Evolutionary conservation across 208 protist genomes (phyloP).

Genomic region (Kentomonas sorsogonicus): DNA sequence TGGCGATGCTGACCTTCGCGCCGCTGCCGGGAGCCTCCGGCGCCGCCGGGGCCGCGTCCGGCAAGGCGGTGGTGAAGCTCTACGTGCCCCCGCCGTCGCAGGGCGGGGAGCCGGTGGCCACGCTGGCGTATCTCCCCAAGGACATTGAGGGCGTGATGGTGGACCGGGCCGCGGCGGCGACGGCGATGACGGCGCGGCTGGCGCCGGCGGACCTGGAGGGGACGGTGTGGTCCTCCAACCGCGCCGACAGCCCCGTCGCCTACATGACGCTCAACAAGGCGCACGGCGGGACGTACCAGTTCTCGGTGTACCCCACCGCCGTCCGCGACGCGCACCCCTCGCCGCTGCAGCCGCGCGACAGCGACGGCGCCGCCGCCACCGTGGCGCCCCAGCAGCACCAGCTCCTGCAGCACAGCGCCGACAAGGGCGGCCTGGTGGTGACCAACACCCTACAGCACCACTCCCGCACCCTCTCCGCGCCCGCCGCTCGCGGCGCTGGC

Average conservation of each 20-base stretch:
- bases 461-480: slow-evolving; percentile 9
- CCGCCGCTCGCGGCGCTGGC: not conserved
- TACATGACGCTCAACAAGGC: slow-evolving; percentile 24
- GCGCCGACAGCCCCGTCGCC: not conserved
- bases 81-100: not conserved
- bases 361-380: not conserved
- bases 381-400: slow-evolving; percentile 20
- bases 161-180: slow-evolving; percentile 4
- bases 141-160: slow-evolving; percentile 9
- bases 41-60: not conserved
- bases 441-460: slow-evolving; percentile 19
- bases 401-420: slow-evolving; percentile 14
- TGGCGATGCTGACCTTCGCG: slow-evolving; percentile 3
- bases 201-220: not conserved
- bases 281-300: not conserved
- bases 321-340: not conserved
- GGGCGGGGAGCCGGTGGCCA: slow-evolving; percentile 14
- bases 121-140: slow-evolving; percentile 17
- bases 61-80: slow-evolving; percentile 23
- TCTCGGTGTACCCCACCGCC: slow-evolving; percentile 12
- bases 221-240: slow-evolving; percentile 12
- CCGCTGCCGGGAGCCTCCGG: too few relatives aligned
- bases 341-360: too few relatives aligned
- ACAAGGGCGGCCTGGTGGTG: not conserved
- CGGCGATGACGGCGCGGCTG: not conserved